Evolutionary conservation across 169 alveolate species (phyloP).

Genomic region (Perkinsus olseni): DNA sequence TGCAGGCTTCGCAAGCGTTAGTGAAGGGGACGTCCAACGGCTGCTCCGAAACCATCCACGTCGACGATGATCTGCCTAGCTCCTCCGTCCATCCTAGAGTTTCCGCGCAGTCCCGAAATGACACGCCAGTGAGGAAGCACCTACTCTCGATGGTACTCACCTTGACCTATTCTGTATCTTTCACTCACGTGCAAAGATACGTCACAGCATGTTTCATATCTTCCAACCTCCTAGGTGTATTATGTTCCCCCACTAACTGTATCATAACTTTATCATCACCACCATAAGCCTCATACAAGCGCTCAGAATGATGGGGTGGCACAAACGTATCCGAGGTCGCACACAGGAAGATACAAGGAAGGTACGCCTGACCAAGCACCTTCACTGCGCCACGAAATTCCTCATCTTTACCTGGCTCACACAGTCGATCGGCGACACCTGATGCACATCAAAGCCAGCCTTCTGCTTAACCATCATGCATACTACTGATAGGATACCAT

Average conservation of each 20-base stretch:
- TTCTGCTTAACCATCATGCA: conserved; percentile 45
- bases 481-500: conserved; percentile 11
- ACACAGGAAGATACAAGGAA: conserved; percentile 64
- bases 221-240: neutral
- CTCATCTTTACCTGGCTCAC: conserved; percentile 53
- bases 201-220: neutral
- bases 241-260: neutral
- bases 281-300: neutral
- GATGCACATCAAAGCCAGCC: conserved; percentile 59
- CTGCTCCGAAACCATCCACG: neutral
- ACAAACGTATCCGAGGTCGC: neutral
- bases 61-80: neutral
- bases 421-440: conserved; percentile 51
- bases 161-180: neutral
- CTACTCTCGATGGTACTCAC: neutral
- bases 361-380: neutral
- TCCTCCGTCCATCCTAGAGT: neutral
- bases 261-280: conserved; percentile 1
- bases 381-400: neutral
- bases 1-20: neutral
- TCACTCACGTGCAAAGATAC: neutral
- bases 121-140: neutral
- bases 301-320: neutral
- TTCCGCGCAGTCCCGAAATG: neutral
- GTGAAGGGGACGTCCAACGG: neutral